phyloP scores from a whole-genome alignment of 148 eudicot species.

The Nepenthes gracilis region DNA sequence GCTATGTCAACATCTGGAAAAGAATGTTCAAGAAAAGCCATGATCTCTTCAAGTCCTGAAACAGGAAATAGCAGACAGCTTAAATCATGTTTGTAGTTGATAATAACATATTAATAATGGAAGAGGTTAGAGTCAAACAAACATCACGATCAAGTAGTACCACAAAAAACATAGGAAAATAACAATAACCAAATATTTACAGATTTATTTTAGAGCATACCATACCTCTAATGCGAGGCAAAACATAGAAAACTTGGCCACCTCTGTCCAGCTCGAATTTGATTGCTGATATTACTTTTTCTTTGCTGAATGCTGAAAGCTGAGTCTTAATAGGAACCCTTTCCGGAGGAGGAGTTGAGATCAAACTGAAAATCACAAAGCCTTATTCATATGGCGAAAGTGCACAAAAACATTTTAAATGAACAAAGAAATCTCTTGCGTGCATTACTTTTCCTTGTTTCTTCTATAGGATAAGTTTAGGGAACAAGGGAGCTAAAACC shows the following conservation, averaged over 20 bases:
- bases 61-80: background rate
- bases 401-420: conserved; percentile 1
- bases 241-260: conserved; percentile 95
- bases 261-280: conserved; percentile 83
- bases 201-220: too few species aligned
- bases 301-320: conserved; percentile 67
- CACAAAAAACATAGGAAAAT: too few species aligned
- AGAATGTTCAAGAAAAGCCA: conserved; percentile 52
- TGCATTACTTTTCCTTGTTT: background rate
- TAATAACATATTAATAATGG: too few species aligned
- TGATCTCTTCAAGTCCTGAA: conserved; percentile 86
- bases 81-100: too few species aligned
- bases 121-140: too few species aligned
- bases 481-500: background rate
- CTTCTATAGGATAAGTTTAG: too few species aligned
- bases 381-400: background rate
- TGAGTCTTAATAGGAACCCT: conserved; percentile 94
- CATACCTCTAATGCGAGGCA: conserved; percentile 97
- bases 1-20: conserved; percentile 78
- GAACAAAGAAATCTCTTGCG: background rate
- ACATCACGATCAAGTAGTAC: too few species aligned
- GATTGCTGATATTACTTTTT: conserved; percentile 79
- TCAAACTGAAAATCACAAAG: conserved; percentile 43
- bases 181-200: background rate
- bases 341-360: conserved; percentile 96